These are phyloP conservation scores for Rhexocercosporidium sp. DNA, from an alignment of 2,329 filamentous ascomycete species.

Conservation along the genomic window DNA sequence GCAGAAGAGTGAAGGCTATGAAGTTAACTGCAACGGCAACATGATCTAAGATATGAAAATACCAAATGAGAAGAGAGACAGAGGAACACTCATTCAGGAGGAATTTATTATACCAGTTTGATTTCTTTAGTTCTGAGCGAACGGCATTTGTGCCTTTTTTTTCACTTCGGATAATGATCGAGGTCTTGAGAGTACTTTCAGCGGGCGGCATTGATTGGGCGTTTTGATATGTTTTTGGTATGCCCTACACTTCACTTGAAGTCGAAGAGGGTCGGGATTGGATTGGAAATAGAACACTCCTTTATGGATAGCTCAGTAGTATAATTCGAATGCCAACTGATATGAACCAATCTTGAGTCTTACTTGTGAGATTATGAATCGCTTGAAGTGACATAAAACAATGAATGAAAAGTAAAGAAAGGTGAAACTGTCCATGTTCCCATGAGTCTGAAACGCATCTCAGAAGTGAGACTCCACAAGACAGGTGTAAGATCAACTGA, in stretches of 20 bases:
- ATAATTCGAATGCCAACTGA: slow-evolving; percentile 4
- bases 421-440: background rate
- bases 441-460: background rate
- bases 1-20: slow-evolving; percentile 83
- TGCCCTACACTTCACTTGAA: slow-evolving; percentile 15
- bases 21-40: slow-evolving; percentile 81
- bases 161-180: slow-evolving; percentile 18
- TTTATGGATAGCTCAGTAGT: slow-evolving; percentile 3
- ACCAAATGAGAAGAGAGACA: background rate
- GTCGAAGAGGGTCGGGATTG: slow-evolving; percentile 8
- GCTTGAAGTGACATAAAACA: background rate
- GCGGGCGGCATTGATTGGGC: slow-evolving; percentile 29
- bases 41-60: slow-evolving; percentile 58
- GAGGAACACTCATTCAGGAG: slow-evolving; percentile 18
- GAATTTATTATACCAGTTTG: slow-evolving; percentile 5
- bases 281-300: slow-evolving; percentile 15
- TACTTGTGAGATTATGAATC: background rate
- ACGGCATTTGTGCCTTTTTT: slow-evolving; percentile 26
- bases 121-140: slow-evolving; percentile 18
- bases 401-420: background rate
- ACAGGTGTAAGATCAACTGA: background rate
- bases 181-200: slow-evolving; percentile 19
- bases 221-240: background rate
- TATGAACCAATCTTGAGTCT: background rate
- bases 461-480: background rate